Base-by-base conservation (phyloP, 1,284 basidiomycete genomes). In the Cutaneotrichosporon arboriforme region DNA sequence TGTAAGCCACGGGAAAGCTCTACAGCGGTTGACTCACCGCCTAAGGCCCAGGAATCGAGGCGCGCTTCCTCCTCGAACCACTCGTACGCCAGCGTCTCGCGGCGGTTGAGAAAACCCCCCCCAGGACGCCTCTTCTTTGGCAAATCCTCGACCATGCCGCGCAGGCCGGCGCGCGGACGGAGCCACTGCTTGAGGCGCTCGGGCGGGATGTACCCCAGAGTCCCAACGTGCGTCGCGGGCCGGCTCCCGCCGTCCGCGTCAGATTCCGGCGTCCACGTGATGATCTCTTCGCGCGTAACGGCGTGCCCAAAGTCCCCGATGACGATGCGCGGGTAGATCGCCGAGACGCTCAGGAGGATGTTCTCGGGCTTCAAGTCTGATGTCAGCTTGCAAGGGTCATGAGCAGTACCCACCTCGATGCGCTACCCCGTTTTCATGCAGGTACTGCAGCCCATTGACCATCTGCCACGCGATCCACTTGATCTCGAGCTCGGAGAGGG, bases 391-490 rank as follows among this genome's bases (percentile, higher is more conserved):
- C n/a, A 13, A 15, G n/a, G n/a, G n/a, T n/a, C 13, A 36, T 15
- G 45, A 31, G 26, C 26, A 44, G 55, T 2, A 46, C 62, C 55
- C 65, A 87, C 88, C 88, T 68, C 89, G 79, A 77, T 92, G 89
- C 5, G 87, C 87, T 51, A 92, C 84, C 63, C 79, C 77, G 63
- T 79, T 80, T 40, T 82, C 77, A 65, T 92, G 89, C 26, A 92
- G 75, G 68, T 90, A 88, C 48, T 79, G 48, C 38, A 92, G 71
- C 0, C 82, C 89, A 51, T 81, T 79, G 21, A 90, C 74, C 17
- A 91, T 72, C 69, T 92, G 89, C 65, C 81, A 90, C 76, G 84
- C 85, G 54, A 90, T 82, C 67, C 86, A 92, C 73, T 88, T 88
- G 14, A 84, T 81, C 72, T 92, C 88, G 7, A 83, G 83, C 72